Percentiles rank a stretch among this genome's conserved stretches.
Evolutionary conservation across 2,329 filamentous ascomycete species (phyloP).

Genomic region (Exophiala sp.): DNA sequence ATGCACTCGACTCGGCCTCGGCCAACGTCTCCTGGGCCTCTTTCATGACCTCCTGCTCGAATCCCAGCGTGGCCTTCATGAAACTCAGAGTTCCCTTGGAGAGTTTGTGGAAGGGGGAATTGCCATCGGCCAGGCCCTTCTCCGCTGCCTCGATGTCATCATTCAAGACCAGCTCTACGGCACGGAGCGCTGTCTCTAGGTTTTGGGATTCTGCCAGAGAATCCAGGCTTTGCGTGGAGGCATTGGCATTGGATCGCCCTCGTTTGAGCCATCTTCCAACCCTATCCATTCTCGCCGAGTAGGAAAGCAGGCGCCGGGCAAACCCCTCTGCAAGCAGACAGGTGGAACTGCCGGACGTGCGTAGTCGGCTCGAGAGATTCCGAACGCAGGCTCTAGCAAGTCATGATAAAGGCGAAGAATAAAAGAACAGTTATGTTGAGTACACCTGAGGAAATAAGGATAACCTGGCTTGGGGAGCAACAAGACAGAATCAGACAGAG

Average conservation of each 20-base stretch:
- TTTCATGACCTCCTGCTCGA: slow-evolving; percentile 86
- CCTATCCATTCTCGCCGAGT: slow-evolving; percentile 13
- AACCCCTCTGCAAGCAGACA: neutral
- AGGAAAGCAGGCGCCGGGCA: neutral
- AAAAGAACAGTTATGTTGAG: neutral
- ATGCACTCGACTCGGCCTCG: slow-evolving; percentile 70
- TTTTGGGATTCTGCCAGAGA: slow-evolving; percentile 52
- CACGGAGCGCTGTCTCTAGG: slow-evolving; percentile 33
- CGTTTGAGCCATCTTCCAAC: slow-evolving; percentile 54
- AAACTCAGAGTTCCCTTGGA: slow-evolving; percentile 77
- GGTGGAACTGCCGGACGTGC: too few species aligned
- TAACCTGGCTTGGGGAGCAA: too few species aligned
- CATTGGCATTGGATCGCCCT: slow-evolving; percentile 55
- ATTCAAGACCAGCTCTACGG: slow-evolving; percentile 70
- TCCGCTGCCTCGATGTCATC: slow-evolving; percentile 86
- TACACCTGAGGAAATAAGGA: too few species aligned
- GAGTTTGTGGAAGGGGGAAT: slow-evolving; percentile 82
- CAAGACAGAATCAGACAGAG: too few species aligned
- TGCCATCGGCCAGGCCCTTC: slow-evolving; percentile 61
- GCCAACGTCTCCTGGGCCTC: slow-evolving; percentile 68
- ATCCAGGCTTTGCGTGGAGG: slow-evolving; percentile 52
- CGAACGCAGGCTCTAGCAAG: neutral
- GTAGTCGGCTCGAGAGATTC: too few species aligned
- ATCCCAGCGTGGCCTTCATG: slow-evolving; percentile 77
- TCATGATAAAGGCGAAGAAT: neutral